Conservation (phyloP, 2,329 filamentous ascomycete genomes). For the Colletotrichum sp. region DNA sequence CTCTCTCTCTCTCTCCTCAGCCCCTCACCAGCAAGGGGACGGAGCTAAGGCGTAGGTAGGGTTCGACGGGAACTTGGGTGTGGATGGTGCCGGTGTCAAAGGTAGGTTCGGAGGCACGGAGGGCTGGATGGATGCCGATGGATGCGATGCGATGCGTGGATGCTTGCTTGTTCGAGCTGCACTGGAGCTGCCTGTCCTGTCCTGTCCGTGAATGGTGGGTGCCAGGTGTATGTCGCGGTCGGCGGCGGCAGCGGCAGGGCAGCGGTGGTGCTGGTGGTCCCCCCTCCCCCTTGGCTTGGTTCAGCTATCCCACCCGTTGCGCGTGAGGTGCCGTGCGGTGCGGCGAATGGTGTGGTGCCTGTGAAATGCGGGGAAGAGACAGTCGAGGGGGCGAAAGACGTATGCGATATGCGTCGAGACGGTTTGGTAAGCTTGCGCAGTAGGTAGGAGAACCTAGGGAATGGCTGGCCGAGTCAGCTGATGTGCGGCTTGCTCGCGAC, state of each 20-base stretch:
- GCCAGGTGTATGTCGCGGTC: not conserved
- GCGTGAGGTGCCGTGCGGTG: not conserved
- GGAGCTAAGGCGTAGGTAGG: not conserved
- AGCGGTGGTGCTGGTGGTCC: not conserved
- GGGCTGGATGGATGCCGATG: not conserved
- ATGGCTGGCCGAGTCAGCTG: constrained; percentile 9
- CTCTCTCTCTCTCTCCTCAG: not conserved
- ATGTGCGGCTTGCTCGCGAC: not conserved
- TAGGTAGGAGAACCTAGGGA: not conserved
- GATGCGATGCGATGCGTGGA: not conserved
- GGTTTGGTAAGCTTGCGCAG: not conserved
- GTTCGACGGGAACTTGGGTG: not conserved
- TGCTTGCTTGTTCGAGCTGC: not conserved
- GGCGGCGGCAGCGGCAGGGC: not conserved
- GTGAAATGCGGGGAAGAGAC: constrained; percentile 15
- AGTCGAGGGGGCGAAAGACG: not conserved
- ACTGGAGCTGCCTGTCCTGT: not conserved
- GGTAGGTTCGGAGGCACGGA: not conserved
- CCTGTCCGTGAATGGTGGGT: not conserved
- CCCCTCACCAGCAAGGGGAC: constrained; percentile 14
- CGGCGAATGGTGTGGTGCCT: not conserved
- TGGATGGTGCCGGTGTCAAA: not conserved
- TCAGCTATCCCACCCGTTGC: not conserved
- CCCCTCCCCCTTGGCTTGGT: not conserved
- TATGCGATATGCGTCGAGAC: not conserved